phyloP scores from a whole-genome alignment of 257 asterid genomes.

The Eucommia ulmoides region DNA sequence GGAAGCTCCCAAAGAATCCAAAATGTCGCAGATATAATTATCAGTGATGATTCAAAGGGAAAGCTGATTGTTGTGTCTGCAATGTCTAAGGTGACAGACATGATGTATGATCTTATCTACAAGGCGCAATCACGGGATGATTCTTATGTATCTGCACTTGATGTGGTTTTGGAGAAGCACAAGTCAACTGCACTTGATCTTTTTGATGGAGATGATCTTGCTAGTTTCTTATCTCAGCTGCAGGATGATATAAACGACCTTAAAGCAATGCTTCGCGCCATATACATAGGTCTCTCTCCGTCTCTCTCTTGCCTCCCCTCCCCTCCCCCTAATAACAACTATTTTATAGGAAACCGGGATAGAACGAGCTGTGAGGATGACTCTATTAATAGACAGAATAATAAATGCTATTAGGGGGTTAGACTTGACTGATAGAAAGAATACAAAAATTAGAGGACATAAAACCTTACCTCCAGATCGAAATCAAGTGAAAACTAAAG shows the following conservation, averaged over 20 bases:
- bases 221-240: slow-evolving; percentile 48
- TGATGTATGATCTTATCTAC: slow-evolving; percentile 87
- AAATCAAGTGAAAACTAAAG: too few species aligned
- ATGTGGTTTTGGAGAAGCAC: slow-evolving; percentile 78
- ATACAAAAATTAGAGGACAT: not conserved
- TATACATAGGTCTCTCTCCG: slow-evolving; percentile 51
- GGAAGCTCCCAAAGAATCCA: slow-evolving; percentile 81
- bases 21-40: slow-evolving; percentile 74
- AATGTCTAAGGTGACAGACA: slow-evolving; percentile 95
- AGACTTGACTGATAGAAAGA: too few species aligned
- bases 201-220: slow-evolving; percentile 64
- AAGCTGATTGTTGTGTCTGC: slow-evolving; percentile 92
- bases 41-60: slow-evolving; percentile 58
- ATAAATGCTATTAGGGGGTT: too few species aligned
- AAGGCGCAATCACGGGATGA: slow-evolving; percentile 80
- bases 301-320: not conserved
- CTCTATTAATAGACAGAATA: too few species aligned
- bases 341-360: not conserved
- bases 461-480: too few species aligned
- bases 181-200: slow-evolving; percentile 65
- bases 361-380: too few species aligned
- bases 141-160: slow-evolving; percentile 49
- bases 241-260: slow-evolving; percentile 69
- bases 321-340: not conserved
- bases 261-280: slow-evolving; percentile 89